Evolutionary conservation across 441 rosid genomes (phyloP).

Genomic region (Iberis amara): DNA sequence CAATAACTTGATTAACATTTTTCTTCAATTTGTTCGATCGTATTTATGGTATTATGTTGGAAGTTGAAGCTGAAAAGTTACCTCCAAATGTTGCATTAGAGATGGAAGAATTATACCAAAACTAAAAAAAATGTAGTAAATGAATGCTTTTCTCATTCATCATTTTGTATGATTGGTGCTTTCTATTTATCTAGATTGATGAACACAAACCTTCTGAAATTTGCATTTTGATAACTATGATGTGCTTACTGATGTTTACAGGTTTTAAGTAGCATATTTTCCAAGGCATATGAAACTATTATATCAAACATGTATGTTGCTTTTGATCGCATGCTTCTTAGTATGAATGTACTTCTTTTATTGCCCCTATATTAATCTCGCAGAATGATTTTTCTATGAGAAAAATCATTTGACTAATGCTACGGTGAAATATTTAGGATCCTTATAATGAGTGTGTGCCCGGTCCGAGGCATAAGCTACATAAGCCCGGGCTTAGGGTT

Average conservation of each 20-base stretch:
- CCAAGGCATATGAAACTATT: constrained; percentile 55
- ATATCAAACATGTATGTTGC: constrained; percentile 77
- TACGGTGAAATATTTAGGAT: too few relatives aligned
- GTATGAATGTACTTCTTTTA: constrained; percentile 62
- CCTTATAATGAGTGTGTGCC: too few relatives aligned
- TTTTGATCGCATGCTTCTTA: constrained; percentile 69
- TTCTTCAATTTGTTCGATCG: too few relatives aligned
- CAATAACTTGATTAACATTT: not conserved
- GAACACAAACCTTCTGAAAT: not conserved
- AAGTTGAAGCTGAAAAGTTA: constrained; percentile 68
- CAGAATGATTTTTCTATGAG: not conserved
- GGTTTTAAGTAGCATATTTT: constrained; percentile 71
- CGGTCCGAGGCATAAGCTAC: too few relatives aligned
- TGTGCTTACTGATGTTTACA: constrained; percentile 30
- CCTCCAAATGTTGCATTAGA: constrained; percentile 64
- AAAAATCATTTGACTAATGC: too few relatives aligned
- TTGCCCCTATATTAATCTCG: not conserved
- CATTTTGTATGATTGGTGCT: constrained; percentile 23
- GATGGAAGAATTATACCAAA: constrained; percentile 82
- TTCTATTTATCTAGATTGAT: too few relatives aligned
- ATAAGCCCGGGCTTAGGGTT: too few relatives aligned
- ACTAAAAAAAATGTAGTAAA: constrained; percentile 89
- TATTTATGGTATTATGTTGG: constrained; percentile 19
- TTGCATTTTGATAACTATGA: constrained; percentile 5
- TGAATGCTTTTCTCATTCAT: constrained; percentile 28